Base-by-base conservation (phyloP, 805 yeast species). In the Naumovozyma dairenensis region DNA sequence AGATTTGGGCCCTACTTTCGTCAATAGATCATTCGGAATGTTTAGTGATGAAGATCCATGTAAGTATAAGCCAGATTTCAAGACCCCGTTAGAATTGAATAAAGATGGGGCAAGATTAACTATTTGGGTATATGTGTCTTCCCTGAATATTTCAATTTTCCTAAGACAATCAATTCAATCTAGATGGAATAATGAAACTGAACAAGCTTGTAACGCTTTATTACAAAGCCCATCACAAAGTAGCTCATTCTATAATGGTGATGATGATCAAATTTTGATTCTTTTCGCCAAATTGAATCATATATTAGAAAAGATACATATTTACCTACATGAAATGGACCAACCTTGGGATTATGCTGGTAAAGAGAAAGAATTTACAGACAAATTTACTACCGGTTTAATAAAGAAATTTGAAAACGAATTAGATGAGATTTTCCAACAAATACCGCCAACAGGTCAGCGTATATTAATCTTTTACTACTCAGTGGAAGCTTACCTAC, bases 1-100 rank as follows among this genome's bases (percentile, higher is more conserved):
- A 45, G 96, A 86, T 53, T 58, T 86, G 34, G 94, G 94, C 0
- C 66, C 85, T 4, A 72, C 43, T 4, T 74, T 16, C 72, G 79
- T 18, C 50, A 72, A 29, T 66, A 13, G 64, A 52, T 44, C 66
- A 49, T 49, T 66, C 59, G 38, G 39, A 17, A 47, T 49, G 51
- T 46, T 45, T 28, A 40, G 42, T 28, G 51, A 42, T 27, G 49
- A 40, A 18, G 43, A 35, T 42, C 45, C 44, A 2, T 27, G 37
- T 5, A 31, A 29, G n/a, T 28, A 25, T 8, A 34, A 36, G 29
- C 35, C 36, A 22, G 38, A 48, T 38, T 38, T 47, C 41, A 40
- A 33, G 38, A 40, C 42, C 21, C 49, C 46, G 31, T 42, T 48
- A 43, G 52, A 49, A 28, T 19, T 35, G 19, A 43, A 43, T 21